phyloP scores from a whole-genome alignment of 148 eudicot genomes.

The Vaccinium myrtillus region DNA sequence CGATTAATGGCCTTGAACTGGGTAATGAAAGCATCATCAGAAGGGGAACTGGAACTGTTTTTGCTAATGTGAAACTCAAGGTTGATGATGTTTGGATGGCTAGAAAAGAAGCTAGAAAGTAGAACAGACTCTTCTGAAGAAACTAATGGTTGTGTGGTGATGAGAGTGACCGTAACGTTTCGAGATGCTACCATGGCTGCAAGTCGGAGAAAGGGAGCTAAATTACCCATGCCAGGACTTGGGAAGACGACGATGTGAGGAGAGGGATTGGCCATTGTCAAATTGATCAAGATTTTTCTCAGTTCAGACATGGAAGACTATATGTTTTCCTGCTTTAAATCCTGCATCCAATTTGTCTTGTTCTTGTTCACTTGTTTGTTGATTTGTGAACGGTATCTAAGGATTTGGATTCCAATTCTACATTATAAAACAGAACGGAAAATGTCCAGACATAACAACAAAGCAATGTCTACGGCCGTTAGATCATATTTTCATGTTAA shows the following conservation, averaged over 20 bases:
- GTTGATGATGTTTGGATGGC: slow-evolving; percentile 22
- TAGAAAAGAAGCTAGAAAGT: slow-evolving; percentile 28
- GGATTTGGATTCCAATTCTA: too few species aligned
- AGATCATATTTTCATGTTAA: too few species aligned
- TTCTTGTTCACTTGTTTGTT: slow-evolving; percentile 11
- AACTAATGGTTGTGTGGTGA: slow-evolving; percentile 21
- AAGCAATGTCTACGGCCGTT: too few species aligned
- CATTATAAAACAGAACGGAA: too few species aligned
- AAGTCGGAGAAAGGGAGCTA: slow-evolving; percentile 35
- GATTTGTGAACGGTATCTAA: slow-evolving; percentile 12
- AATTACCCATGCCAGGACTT: slow-evolving; percentile 40
- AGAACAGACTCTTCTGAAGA: slow-evolving; percentile 25
- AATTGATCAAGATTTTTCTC: neutral
- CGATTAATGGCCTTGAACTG: slow-evolving; percentile 31
- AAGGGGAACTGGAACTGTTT: neutral
- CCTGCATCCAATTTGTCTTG: neutral
- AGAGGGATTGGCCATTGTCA: neutral
- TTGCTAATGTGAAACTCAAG: neutral
- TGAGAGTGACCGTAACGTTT: slow-evolving; percentile 18
- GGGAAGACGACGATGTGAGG: slow-evolving; percentile 29
- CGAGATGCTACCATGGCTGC: slow-evolving; percentile 25
- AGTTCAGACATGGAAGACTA: neutral
- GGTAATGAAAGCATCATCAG: slow-evolving; percentile 30
- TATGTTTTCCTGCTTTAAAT: neutral
- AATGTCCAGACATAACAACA: too few species aligned